phyloP scores from a whole-genome alignment of 768 basidiomycete species.

The Boletus tomentosulus region DNA sequence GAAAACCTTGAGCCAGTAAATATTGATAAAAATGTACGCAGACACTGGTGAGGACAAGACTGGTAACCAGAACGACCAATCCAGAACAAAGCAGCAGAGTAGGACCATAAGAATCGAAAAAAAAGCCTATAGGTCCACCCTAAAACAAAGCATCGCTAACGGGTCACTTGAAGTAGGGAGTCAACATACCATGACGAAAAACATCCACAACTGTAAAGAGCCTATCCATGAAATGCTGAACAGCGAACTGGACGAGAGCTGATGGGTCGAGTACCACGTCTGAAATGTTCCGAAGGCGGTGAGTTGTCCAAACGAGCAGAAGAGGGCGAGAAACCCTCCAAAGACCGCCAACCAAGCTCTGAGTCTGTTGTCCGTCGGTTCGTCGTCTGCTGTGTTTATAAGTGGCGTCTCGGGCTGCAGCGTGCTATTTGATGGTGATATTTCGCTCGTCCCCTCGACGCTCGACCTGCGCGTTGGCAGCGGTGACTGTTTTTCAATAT shows the following conservation, averaged over 20 bases:
- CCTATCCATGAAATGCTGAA: constrained; percentile 71
- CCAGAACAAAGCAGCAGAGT: constrained; percentile 49
- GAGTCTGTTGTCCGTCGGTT: constrained; percentile 3
- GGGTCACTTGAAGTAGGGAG: not conserved
- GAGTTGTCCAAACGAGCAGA: constrained; percentile 70
- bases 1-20: constrained; percentile 56
- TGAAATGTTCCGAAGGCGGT: constrained; percentile 72
- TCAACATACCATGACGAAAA: constrained; percentile 60
- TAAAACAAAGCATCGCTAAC: constrained; percentile 22
- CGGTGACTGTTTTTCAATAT: constrained; percentile 28
- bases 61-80: constrained; percentile 42
- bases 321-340: constrained; percentile 62
- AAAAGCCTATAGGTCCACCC: constrained; percentile 59
- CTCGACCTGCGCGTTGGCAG: constrained; percentile 18
- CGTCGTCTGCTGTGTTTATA: constrained; percentile 9
- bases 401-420: constrained; percentile 17
- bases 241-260: constrained; percentile 46
- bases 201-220: constrained; percentile 61
- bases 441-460: constrained; percentile 16
- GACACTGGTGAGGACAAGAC: constrained; percentile 60
- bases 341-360: constrained; percentile 48
- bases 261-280: constrained; percentile 60
- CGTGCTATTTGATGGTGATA: constrained; percentile 23
- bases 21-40: constrained; percentile 57
- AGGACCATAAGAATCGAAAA: constrained; percentile 62